Evolutionary conservation across 345 rosid genomes (phyloP).

Genomic region (Boechera retrofracta): DNA sequence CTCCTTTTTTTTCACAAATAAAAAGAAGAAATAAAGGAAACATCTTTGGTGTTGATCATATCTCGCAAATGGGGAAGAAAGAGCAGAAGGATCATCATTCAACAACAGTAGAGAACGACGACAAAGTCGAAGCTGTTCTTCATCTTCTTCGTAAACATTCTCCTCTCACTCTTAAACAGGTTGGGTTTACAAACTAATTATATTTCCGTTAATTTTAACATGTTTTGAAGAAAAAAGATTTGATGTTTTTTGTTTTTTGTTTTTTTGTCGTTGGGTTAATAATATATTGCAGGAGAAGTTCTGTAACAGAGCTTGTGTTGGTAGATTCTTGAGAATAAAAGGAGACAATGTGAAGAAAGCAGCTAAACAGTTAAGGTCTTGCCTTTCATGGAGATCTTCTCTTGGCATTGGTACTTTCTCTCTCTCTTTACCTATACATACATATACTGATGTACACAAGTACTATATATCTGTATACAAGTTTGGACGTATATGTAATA

Average conservation of each 20-base stretch:
- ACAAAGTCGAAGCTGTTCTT: slow-evolving; percentile 76
- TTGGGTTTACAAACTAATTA: background rate
- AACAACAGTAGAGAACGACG: slow-evolving; percentile 18
- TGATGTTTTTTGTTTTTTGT: no score
- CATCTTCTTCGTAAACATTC: slow-evolving; percentile 75
- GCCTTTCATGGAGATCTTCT: slow-evolving; percentile 92
- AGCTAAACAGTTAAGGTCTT: slow-evolving; percentile 73
- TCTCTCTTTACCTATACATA: slow-evolving; percentile 12
- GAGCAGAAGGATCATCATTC: slow-evolving; percentile 45
- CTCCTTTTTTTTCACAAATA: background rate
- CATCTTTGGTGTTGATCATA: background rate
- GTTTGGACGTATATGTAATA: background rate
- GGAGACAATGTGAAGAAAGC: slow-evolving; percentile 87
- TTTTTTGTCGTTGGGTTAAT: background rate
- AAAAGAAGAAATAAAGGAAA: background rate
- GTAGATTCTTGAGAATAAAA: slow-evolving; percentile 76
- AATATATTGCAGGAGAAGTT: slow-evolving; percentile 50
- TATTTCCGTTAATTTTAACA: background rate
- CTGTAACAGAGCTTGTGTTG: slow-evolving; percentile 80
- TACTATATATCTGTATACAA: background rate
- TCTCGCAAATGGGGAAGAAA: slow-evolving; percentile 73
- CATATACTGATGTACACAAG: background rate
- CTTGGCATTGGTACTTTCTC: slow-evolving; percentile 66
- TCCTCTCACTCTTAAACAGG: slow-evolving; percentile 91
- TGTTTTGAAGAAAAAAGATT: background rate